Percentiles rank a stretch among this genome's conserved stretches.
Conservation (phyloP, 208 protist genomes). For the Wallacemonas sp. region DNA sequence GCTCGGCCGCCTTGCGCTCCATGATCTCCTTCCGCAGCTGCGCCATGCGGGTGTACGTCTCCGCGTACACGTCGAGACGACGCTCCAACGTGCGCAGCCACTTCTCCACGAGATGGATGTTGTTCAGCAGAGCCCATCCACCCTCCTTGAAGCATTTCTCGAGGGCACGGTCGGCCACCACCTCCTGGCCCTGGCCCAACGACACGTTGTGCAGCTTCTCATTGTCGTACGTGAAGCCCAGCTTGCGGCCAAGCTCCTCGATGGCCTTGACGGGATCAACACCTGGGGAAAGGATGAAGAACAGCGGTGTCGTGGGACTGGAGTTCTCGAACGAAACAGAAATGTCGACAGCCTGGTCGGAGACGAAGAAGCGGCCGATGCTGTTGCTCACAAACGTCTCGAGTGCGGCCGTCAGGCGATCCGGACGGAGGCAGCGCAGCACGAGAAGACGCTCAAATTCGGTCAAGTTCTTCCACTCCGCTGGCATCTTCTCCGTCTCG, state of each 20-base stretch:
- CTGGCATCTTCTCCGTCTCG: slow-evolving; percentile 91
- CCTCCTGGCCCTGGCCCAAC: slow-evolving; percentile 98
- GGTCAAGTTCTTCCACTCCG: slow-evolving; percentile 95
- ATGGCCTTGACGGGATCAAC: slow-evolving; percentile 97
- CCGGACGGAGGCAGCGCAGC: slow-evolving; percentile 95
- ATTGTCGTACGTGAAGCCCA: slow-evolving; percentile 95
- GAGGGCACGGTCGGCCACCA: slow-evolving; percentile 95
- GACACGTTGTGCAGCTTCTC: slow-evolving; percentile 96
- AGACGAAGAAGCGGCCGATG: slow-evolving; percentile 96
- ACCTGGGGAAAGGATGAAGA: slow-evolving; percentile 99
- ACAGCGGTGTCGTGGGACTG: slow-evolving; percentile 94
- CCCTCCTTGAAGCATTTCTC: slow-evolving; percentile 92
- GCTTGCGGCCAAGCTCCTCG: slow-evolving; percentile 94
- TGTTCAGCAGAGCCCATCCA: slow-evolving; percentile 98
- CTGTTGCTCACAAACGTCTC: slow-evolving; percentile 91
- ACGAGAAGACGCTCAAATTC: slow-evolving; percentile 97
- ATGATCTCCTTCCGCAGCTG: slow-evolving; percentile 86
- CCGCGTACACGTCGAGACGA: slow-evolving; percentile 92
- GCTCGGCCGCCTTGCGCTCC: slow-evolving; percentile 77
- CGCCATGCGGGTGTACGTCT: slow-evolving; percentile 91
- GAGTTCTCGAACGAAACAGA: slow-evolving; percentile 95
- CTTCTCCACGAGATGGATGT: slow-evolving; percentile 98
- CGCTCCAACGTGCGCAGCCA: slow-evolving; percentile 98
- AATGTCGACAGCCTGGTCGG: slow-evolving; percentile 94
- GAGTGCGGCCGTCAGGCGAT: slow-evolving; percentile 96